Evolutionary conservation across 208 protist genomes (phyloP).

Genomic region (Trypanosomatidae sp.): DNA sequence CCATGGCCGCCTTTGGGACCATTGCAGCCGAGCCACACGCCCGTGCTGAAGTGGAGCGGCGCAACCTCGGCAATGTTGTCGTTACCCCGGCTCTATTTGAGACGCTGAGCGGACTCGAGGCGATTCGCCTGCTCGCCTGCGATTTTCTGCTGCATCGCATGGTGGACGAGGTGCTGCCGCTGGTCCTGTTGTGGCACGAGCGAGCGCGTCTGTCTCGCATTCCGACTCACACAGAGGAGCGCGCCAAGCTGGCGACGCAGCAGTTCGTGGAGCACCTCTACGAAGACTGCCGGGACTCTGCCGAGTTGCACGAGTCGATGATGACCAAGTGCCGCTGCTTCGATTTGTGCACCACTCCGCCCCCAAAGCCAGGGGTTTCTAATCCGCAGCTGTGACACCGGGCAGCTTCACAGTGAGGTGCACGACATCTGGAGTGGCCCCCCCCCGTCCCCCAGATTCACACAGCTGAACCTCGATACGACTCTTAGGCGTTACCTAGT

Average conservation of each 20-base stretch:
- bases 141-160: slow-evolving; percentile 76
- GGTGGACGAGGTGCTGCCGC: slow-evolving; percentile 75
- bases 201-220: slow-evolving; percentile 56
- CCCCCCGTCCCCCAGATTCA: background rate
- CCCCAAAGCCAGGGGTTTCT: background rate
- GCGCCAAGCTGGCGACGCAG: slow-evolving; percentile 33
- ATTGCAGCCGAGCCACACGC: slow-evolving; percentile 16
- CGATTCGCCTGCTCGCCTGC: slow-evolving; percentile 47
- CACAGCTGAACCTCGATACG: background rate
- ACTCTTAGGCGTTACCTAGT: background rate
- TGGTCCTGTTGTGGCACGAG: slow-evolving; percentile 79
- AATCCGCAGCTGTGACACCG: background rate
- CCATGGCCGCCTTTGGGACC: slow-evolving; percentile 48
- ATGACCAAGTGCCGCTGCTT: slow-evolving; percentile 15
- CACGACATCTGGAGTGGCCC: background rate
- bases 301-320: slow-evolving; percentile 14
- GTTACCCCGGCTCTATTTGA: slow-evolving; percentile 56
- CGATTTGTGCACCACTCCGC: slow-evolving; percentile 2
- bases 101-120: slow-evolving; percentile 49
- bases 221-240: slow-evolving; percentile 74
- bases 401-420: background rate
- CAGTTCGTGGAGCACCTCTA: slow-evolving; percentile 30
- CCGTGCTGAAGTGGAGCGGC: slow-evolving; percentile 48
- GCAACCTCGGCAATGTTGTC: slow-evolving; percentile 50
- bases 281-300: slow-evolving; percentile 12